Conservation (phyloP, 306 rosid genomes). For the Lathyrus aphaca region DNA sequence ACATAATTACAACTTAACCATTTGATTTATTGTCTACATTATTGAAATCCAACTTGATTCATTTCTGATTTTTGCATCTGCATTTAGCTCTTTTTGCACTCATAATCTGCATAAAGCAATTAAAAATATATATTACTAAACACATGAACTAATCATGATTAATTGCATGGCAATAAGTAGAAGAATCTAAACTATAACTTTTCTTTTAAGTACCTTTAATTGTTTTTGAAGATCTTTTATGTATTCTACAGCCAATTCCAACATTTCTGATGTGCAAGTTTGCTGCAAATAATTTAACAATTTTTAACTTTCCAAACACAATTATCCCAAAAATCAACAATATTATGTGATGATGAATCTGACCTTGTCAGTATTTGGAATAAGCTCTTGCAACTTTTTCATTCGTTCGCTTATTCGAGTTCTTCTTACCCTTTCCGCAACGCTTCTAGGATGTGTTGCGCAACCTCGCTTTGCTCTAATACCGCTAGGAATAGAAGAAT, state of each 20-base stretch:
- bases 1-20: slow-evolving; percentile 44
- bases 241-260: slow-evolving; percentile 87
- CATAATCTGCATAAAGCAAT: slow-evolving; percentile 56
- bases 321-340: neutral
- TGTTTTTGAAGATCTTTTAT: slow-evolving; percentile 91
- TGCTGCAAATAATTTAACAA: slow-evolving; percentile 58
- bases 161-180: slow-evolving; percentile 2
- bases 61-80: slow-evolving; percentile 62
- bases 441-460: slow-evolving; percentile 98
- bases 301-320: slow-evolving; percentile 1
- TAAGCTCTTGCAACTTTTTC: slow-evolving; percentile 88
- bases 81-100: slow-evolving; percentile 71
- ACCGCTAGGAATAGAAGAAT: slow-evolving; percentile 74
- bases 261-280: slow-evolving; percentile 95
- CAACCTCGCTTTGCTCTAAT: slow-evolving; percentile 95
- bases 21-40: slow-evolving; percentile 41
- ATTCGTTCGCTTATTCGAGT: slow-evolving; percentile 93
- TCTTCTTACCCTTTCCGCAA: slow-evolving; percentile 97
- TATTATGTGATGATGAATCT: neutral
- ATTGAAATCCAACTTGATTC: slow-evolving; percentile 47
- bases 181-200: neutral
- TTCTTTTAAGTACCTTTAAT: slow-evolving; percentile 61
- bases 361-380: slow-evolving; percentile 97
- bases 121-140: slow-evolving; percentile 11
- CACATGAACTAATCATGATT: neutral